Conservation (phyloP, 2,329 filamentous ascomycete species). For the Thyridium curvatum region DNA sequence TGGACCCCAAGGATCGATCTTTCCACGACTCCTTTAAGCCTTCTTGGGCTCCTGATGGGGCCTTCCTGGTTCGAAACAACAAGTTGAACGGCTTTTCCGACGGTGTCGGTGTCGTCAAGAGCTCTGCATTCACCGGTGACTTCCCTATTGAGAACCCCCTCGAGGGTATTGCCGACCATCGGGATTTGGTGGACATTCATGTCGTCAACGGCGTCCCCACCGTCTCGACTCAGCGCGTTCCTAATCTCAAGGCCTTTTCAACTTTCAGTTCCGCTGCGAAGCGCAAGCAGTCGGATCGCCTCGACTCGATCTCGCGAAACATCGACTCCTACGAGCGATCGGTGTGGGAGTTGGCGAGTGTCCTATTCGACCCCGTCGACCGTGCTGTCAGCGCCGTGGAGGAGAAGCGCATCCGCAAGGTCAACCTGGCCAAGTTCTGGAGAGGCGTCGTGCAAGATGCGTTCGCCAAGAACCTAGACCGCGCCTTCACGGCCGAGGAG, state of each 20-base stretch:
- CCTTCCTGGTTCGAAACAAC: slow-evolving; percentile 31
- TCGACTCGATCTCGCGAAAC: slow-evolving; percentile 25
- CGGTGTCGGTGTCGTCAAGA: slow-evolving; percentile 2
- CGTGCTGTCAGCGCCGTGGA: slow-evolving; percentile 31
- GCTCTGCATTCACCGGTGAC: slow-evolving; percentile 16
- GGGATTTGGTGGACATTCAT: slow-evolving; percentile 46
- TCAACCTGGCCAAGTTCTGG: slow-evolving; percentile 63
- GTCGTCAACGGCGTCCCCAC: slow-evolving; percentile 53
- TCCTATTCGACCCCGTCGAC: slow-evolving; percentile 72
- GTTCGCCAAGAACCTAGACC: slow-evolving; percentile 46
- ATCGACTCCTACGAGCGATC: slow-evolving; percentile 53
- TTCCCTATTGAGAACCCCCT: slow-evolving; percentile 24
- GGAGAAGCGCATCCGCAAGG: slow-evolving; percentile 41
- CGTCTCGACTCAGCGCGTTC: slow-evolving; percentile 39
- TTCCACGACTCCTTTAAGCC: slow-evolving; percentile 74
- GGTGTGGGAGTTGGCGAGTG: slow-evolving; percentile 80
- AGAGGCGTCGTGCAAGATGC: slow-evolving; percentile 57
- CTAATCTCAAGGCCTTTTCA: slow-evolving; percentile 34
- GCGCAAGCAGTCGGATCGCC: slow-evolving; percentile 16
- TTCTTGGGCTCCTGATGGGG: slow-evolving; percentile 70
- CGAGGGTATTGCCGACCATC: slow-evolving; percentile 33
- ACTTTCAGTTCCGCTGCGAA: slow-evolving; percentile 37
- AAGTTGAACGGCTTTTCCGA: slow-evolving; percentile 4
- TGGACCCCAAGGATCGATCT: slow-evolving; percentile 56
- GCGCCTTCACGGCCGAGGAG: slow-evolving; percentile 65